Evolutionary conservation across 1,139 yeast genomes (phyloP).

Genomic region (Saccharomyces hybrid): DNA sequence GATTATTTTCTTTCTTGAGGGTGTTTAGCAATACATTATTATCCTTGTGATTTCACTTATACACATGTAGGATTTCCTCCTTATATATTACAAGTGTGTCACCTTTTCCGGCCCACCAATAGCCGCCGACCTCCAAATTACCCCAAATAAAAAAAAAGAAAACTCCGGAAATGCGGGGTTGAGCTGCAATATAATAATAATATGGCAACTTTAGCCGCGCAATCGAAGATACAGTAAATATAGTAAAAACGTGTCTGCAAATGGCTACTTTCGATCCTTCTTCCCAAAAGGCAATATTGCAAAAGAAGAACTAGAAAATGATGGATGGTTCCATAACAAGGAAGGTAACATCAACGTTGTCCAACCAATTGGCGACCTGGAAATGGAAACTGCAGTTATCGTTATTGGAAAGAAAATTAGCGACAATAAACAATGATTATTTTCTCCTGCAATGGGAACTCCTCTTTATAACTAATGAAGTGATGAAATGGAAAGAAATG

Average conservation of each 20-base stretch:
- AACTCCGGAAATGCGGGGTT: neutral
- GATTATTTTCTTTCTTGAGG: neutral
- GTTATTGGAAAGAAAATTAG: neutral
- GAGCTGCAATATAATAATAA: neutral
- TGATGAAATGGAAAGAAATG: neutral
- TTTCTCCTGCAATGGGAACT: neutral
- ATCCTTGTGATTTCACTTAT: neutral
- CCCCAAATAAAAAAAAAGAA: neutral
- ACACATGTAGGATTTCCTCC: neutral
- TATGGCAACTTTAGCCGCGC: neutral
- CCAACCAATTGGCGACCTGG: neutral
- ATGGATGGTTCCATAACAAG: neutral
- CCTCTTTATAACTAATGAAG: neutral
- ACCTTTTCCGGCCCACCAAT: neutral
- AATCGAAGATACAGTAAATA: neutral
- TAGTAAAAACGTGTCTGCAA: neutral
- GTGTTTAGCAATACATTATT: neutral
- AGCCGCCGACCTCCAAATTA: slow-evolving; percentile 1
- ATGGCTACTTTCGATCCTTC: neutral
- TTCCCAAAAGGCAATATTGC: neutral
- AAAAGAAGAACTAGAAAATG: neutral
- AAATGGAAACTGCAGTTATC: neutral
- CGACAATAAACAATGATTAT: neutral
- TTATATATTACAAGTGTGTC: neutral
- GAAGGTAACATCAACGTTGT: neutral